Evolutionary conservation across 2,329 filamentous ascomycete genomes (phyloP).

Genomic region (Fusarium penzigii): DNA sequence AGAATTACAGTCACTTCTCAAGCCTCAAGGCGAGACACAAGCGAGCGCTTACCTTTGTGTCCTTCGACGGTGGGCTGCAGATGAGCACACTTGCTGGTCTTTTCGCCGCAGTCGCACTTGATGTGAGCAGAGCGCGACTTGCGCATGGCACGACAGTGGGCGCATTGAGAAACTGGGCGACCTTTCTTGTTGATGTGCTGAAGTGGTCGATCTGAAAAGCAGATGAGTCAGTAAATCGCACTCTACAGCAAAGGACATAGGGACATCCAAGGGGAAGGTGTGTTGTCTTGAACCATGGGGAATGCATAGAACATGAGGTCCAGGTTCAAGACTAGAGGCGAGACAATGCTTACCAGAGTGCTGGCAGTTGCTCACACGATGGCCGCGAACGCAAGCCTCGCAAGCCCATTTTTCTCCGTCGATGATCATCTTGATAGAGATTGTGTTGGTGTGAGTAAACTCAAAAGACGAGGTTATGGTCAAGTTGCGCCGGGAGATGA

Average conservation of each 20-base stretch:
- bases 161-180: conserved; percentile 94
- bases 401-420: conserved; percentile 98
- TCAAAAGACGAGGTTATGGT: neutral
- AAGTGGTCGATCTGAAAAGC: conserved; percentile 75
- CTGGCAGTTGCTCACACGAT: conserved; percentile 98
- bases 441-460: conserved; percentile 5
- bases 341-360: conserved; percentile 72
- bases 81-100: conserved; percentile 71
- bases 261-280: neutral
- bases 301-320: neutral
- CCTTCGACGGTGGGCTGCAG: conserved; percentile 58
- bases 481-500: neutral
- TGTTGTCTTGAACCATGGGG: neutral
- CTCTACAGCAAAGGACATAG: neutral
- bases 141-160: conserved; percentile 93
- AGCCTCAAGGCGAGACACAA: conserved; percentile 7
- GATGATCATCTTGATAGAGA: conserved; percentile 65
- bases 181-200: conserved; percentile 98
- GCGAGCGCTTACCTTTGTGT: conserved; percentile 55
- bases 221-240: conserved; percentile 25
- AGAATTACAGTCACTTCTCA: conserved; percentile 7
- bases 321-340: conserved; percentile 1
- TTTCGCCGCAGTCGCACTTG: conserved; percentile 96
- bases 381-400: conserved; percentile 96
- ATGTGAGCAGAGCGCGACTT: conserved; percentile 94